These are phyloP conservation scores for Alternaria consortialis DNA, from an alignment of 2,329 filamentous ascomycete genomes.

Conservation along the genomic window DNA sequence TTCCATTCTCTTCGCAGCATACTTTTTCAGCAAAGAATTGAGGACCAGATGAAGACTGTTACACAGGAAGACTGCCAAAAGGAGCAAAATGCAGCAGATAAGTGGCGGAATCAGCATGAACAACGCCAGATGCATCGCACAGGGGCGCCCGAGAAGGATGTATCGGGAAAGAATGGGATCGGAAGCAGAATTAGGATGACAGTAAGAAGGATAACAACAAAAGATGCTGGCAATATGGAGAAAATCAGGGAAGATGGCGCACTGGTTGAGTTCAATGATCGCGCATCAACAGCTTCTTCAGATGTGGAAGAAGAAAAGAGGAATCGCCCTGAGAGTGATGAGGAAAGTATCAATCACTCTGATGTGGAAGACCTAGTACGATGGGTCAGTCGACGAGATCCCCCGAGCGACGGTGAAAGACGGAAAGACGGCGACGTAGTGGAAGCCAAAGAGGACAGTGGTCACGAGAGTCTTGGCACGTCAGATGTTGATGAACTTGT, in stretches of 20 bases:
- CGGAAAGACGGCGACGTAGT: conserved; percentile 8
- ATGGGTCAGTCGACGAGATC: conserved; percentile 45
- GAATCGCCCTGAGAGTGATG: conserved; percentile 23
- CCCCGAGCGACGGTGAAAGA: conserved; percentile 40
- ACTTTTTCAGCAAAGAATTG: conserved; percentile 43
- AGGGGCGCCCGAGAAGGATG: conserved; percentile 35
- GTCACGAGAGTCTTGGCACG: conserved; percentile 40
- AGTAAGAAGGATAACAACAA: conserved; percentile 41
- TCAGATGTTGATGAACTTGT: conserved; percentile 47
- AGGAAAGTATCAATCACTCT: conserved; percentile 41
- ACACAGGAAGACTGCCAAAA: conserved; percentile 29
- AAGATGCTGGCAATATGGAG: conserved; percentile 35
- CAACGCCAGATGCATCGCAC: conserved; percentile 37
- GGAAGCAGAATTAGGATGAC: conserved; percentile 36
- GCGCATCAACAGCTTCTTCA: conserved; percentile 36
- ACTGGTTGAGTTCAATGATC: conserved; percentile 26
- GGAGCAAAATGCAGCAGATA: conserved; percentile 28
- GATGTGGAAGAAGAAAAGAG: conserved; percentile 28
- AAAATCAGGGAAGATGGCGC: conserved; percentile 32
- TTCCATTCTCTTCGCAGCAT: conserved; percentile 49
- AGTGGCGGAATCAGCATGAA: conserved; percentile 43
- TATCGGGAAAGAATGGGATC: conserved; percentile 29
- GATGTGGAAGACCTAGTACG: conserved; percentile 46
- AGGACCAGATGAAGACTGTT: conserved; percentile 36
- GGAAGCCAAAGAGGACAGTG: conserved; percentile 32